A percentile compares a stretch with the other conserved stretches of the same genome.
phyloP scores from a whole-genome alignment of 345 rosid species.

The Citrus medica region DNA sequence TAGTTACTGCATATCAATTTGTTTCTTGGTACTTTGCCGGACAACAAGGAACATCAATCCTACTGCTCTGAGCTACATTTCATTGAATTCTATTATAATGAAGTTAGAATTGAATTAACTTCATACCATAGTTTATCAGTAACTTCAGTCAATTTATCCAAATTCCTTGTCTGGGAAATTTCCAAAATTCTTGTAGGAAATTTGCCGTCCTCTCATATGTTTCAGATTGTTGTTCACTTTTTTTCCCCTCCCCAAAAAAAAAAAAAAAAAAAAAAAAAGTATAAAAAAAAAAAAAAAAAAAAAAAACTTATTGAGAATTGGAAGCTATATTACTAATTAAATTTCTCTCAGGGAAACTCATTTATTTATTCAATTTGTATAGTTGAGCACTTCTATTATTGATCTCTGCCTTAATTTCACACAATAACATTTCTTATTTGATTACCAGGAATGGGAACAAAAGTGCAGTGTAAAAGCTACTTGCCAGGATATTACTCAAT shows the following conservation, averaged over 20 bases:
- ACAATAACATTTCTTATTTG: conserved; percentile 12
- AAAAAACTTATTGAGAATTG: background rate
- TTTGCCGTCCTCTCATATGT: background rate
- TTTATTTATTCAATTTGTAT: background rate
- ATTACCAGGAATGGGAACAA: conserved; percentile 70
- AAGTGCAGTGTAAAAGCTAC: conserved; percentile 68
- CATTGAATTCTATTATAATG: background rate
- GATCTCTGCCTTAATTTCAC: background rate
- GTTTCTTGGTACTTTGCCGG: background rate
- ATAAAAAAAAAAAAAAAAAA: background rate
- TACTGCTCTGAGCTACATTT: background rate
- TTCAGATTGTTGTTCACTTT: background rate
- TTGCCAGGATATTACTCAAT: conserved; percentile 53
- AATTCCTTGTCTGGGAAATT: background rate
- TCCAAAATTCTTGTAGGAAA: background rate
- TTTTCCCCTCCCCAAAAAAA: background rate
- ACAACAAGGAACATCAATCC: background rate
- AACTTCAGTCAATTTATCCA: background rate
- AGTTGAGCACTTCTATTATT: background rate
- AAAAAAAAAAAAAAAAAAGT: no score
- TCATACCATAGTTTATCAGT: background rate
- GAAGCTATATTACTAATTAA: background rate
- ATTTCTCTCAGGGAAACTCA: background rate
- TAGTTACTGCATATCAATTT: background rate
- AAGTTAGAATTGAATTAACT: background rate